These are phyloP conservation scores for Fusarium tupiense DNA, from an alignment of 2,329 filamentous ascomycete species.

Conservation along the genomic window DNA sequence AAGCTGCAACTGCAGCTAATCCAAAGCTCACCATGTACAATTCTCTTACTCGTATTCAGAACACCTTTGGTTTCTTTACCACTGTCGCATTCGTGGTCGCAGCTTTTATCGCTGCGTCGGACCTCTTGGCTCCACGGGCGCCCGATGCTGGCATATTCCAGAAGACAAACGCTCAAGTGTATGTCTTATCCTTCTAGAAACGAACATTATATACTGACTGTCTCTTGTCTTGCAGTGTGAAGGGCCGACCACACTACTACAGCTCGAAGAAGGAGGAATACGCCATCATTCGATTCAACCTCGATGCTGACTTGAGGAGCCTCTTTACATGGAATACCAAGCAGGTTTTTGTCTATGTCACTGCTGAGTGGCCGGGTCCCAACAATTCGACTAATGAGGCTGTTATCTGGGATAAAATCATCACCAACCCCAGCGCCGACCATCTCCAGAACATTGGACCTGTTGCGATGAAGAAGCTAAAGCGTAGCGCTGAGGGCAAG, in stretches of 20 bases:
- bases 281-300: conserved; percentile 90
- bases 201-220: conserved; percentile 1
- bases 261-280: conserved; percentile 93
- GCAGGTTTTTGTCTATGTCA: conserved; percentile 95
- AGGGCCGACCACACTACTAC: conserved; percentile 96
- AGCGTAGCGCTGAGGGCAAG: conserved; percentile 68
- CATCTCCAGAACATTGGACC: conserved; percentile 70
- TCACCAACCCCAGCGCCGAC: conserved; percentile 76
- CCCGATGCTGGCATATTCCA: conserved; percentile 69
- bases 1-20: conserved; percentile 26
- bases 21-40: conserved; percentile 79
- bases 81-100: conserved; percentile 88
- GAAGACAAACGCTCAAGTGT: conserved; percentile 87
- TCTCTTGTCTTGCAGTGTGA: conserved; percentile 66
- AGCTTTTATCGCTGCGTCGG: conserved; percentile 81
- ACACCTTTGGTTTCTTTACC: conserved; percentile 97
- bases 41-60: conserved; percentile 83
- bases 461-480: conserved; percentile 69
- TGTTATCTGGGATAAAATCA: conserved; percentile 96
- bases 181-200: conserved; percentile 47
- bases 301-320: conserved; percentile 88
- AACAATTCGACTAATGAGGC: conserved; percentile 70
- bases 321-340: conserved; percentile 99
- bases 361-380: conserved; percentile 72
- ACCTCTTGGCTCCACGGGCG: conserved; percentile 74